Evolutionary conservation across 768 basidiomycete species (phyloP).

Genomic region (Leccinum broughii): DNA sequence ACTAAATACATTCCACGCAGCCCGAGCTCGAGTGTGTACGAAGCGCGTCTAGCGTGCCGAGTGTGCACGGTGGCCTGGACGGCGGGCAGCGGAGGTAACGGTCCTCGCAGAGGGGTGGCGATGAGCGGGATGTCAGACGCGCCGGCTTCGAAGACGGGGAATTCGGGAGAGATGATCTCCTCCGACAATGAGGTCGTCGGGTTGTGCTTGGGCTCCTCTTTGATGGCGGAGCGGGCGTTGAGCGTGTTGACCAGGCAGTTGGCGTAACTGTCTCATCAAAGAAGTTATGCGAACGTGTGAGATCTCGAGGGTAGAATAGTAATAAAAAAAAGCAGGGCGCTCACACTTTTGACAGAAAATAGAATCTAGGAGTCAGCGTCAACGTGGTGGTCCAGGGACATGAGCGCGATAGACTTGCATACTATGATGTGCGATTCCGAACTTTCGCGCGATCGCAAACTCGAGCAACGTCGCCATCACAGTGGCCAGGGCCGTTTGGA

Average conservation of each 20-base stretch:
- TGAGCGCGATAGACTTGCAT: not conserved
- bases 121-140: not conserved
- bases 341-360: conserved; percentile 10
- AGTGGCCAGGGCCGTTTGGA: conserved; percentile 14
- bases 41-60: not conserved
- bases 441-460: conserved; percentile 8
- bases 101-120: not conserved
- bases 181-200: not conserved
- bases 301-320: not conserved
- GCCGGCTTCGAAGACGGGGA: not conserved
- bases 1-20: not conserved
- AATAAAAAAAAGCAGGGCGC: not conserved
- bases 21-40: not conserved
- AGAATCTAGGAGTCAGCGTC: conserved; percentile 4
- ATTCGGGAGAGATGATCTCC: not conserved
- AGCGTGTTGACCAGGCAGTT: conserved; percentile 6
- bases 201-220: not conserved
- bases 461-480: conserved; percentile 15
- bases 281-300: not conserved
- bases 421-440: conserved; percentile 11
- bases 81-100: not conserved
- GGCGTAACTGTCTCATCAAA: conserved; percentile 5
- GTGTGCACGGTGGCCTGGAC: not conserved
- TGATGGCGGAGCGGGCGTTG: not conserved
- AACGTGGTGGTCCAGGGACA: not conserved